Base-by-base conservation (phyloP, 441 rosid genomes). In the Erodium chrysanthum region DNA sequence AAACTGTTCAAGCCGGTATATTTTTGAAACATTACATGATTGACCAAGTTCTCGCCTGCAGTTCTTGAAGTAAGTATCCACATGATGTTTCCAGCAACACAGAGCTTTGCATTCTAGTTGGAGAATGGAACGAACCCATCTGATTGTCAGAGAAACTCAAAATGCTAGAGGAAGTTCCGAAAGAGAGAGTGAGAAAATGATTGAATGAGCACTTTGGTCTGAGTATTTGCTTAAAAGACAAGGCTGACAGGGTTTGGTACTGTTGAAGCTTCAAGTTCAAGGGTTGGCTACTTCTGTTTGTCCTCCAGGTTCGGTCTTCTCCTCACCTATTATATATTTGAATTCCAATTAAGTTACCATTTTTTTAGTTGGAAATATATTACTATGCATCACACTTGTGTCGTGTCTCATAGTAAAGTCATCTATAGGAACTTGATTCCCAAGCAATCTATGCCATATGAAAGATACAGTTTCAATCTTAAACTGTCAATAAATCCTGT, bases 51-150 rank as follows among this genome's bases (percentile, higher is more conserved):
- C 85, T 77, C 83, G 79, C 97, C 96, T 91, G 96, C 83, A 94
- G 72, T 76, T 94, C 99, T 72, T 85, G 92, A 67, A 94, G 91
- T 42, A 94, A 75, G 78, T 91, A 94, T 70, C 97, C 96, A 48
- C 99, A 91, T 63, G 99, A 94, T 5, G 91, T 83, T 79, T 89
- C 96, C 44, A 78, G 70, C 75, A 88, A 21, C 3, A 90, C 84
- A 1, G 88, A 79, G 79, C 92, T 59, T 80, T 85, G 83, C 90
- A 84, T 82, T 56, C 84, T 86, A 35, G 70, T 74, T 11, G 91
- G 90, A 35, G 83, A 82, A 64, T 86, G 90, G 74, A 83, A 75
- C 0, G 96, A 85, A 58, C 92, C 92, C 97, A 90, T 92, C 44
- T 37, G 73, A 64, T 46, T 62, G 25, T 63, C 65, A 33, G 37